phyloP scores from a whole-genome alignment of 345 rosid species.

The Clausena lansium region DNA sequence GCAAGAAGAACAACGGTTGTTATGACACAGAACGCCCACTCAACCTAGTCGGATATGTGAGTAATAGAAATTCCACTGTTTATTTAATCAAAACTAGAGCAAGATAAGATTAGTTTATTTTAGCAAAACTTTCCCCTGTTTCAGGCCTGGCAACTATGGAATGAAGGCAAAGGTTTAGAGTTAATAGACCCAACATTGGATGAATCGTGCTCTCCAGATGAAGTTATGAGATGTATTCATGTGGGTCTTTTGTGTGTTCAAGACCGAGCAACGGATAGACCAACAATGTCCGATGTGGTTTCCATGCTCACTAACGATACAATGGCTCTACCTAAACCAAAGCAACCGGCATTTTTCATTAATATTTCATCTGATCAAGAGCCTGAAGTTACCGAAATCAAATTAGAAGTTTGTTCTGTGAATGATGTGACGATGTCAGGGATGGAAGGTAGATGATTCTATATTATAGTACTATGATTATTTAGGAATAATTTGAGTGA shows the following conservation, averaged over 20 bases:
- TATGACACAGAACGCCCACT: slow-evolving; percentile 10
- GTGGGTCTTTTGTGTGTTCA: slow-evolving; percentile 19
- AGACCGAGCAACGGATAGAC: slow-evolving; percentile 19
- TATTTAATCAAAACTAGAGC: too few relatives aligned
- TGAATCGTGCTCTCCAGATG: not conserved
- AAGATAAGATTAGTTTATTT: not conserved
- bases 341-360: not conserved
- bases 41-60: slow-evolving; percentile 23
- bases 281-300: slow-evolving; percentile 22
- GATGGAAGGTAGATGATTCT: slow-evolving; percentile 15
- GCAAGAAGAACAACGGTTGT: slow-evolving; percentile 11
- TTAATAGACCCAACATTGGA: slow-evolving; percentile 9
- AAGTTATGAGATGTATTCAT: slow-evolving; percentile 3
- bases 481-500: too few relatives aligned
- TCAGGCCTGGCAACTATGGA: slow-evolving; percentile 23
- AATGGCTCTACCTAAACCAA: slow-evolving; percentile 12
- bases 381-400: not conserved
- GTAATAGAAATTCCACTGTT: not conserved
- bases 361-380: not conserved
- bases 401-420: not conserved
- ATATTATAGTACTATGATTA: too few relatives aligned
- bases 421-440: slow-evolving; percentile 17
- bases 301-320: slow-evolving; percentile 11
- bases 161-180: slow-evolving; percentile 5
- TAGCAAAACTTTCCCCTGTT: not conserved